These are phyloP conservation scores for Zymoseptoria crescenta DNA, from an alignment of 2,329 filamentous ascomycete genomes.

Conservation along the genomic window DNA sequence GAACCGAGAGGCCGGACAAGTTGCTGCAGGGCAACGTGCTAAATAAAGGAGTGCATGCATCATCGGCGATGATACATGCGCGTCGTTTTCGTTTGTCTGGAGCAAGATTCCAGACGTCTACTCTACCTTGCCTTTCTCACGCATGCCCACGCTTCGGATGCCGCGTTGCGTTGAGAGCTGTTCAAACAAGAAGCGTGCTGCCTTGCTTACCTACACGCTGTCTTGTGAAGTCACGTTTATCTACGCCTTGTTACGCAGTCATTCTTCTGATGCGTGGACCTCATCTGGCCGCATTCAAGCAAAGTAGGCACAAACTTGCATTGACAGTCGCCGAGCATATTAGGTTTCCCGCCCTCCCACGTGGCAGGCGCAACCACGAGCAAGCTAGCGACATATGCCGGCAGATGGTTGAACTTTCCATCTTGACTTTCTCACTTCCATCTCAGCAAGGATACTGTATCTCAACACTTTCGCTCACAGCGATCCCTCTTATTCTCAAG, in stretches of 20 bases:
- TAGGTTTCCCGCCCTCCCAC: background rate
- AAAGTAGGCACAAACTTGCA: no score
- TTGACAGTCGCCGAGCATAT: no score
- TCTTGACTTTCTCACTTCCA: background rate
- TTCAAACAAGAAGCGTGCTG: no score
- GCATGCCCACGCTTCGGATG: no score
- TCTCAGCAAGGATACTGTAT: background rate
- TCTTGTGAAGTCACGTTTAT: no score
- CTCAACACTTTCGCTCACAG: background rate
- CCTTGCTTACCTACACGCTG: no score
- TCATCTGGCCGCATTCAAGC: no score
- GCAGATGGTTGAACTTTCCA: background rate
- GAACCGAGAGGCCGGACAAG: background rate
- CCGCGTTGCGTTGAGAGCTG: no score
- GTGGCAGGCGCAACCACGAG: background rate
- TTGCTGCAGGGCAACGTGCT: background rate
- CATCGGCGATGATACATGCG: background rate
- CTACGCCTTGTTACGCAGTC: no score
- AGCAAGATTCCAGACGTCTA: background rate
- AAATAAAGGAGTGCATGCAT: background rate
- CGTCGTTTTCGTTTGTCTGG: background rate
- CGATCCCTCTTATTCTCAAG: no score
- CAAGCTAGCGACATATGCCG: background rate
- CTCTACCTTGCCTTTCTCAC: background rate
- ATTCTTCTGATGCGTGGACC: no score